Evolutionary conservation across 331 rosid species (phyloP), one percentile per base, ranked within the genome.

Genomic region (Pyrus hybrid): DNA sequence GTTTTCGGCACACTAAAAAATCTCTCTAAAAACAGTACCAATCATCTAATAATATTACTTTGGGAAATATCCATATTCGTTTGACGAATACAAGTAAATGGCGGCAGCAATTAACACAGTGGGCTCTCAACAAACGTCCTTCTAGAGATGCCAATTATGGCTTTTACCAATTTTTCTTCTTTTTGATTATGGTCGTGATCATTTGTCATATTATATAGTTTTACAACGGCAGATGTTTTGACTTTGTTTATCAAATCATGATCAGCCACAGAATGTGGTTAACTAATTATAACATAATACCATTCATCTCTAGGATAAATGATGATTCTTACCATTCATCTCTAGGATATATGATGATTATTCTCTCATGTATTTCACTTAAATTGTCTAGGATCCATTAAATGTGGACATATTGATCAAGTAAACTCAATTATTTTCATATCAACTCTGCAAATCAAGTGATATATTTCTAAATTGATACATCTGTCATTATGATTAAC

Each of bases 181-280:
- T n/a, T 33, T 74, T 62, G 77, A 74, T 62, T 62, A n/a, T 28
- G 70, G 77, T 62, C 70, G 49, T 74, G 3, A 73, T 73, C 13
- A 73, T 45, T 14, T 45, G 47, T 1, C 30, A 74, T 62, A 14
- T 62, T 53, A 26, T 25, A 62, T 62, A n/a, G 53, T 45, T 62
- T 51, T 51, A 51, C 57, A 3, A 63, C 28, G 26, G 41, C 60
- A 41, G n/a, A 58, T 9, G 70, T 5, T 35, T 22, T 18, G 51
- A 35, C 21, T 66, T 66, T 66, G 28, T 32, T 22, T 5, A 33
- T 33, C 8, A 32, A 66, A 66, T n/a, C 20, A 66, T 66, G 45
- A 29, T 66, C 8, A 33, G n/a, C 51, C 16, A n/a, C 43, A 29
- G 23, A 64, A 18, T 30, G 16, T 64, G 29, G 57, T 51, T 37